Percentiles rank a stretch among this genome's conserved stretches.
phyloP scores from a whole-genome alignment of 2,329 filamentous ascomycete species.

The Ascomycota sp. region DNA sequence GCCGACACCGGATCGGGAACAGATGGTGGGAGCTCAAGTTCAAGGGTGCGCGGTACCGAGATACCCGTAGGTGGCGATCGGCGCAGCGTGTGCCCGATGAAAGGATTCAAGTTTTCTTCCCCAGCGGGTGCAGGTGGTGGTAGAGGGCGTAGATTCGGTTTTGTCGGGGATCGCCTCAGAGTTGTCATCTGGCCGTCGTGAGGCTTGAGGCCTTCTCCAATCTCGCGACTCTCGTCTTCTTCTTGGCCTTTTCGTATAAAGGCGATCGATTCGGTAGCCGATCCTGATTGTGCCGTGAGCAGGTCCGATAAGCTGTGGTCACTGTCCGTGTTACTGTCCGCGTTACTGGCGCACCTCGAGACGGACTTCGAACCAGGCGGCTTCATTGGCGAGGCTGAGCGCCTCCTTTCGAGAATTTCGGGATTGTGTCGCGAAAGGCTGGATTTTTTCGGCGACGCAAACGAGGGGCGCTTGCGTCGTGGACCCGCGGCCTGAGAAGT shows the following conservation, averaged over 20 bases:
- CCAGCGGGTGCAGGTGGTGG: conserved; percentile 19
- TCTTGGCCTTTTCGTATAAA: conserved; percentile 6
- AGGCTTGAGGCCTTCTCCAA: conserved; percentile 2
- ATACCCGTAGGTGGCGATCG: conserved; percentile 13
- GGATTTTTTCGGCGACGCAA: conserved; percentile 45
- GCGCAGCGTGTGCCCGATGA: conserved; percentile 9
- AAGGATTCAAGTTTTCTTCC: conserved; percentile 11
- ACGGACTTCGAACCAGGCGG: conserved; percentile 1
- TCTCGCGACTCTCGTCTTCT: conserved; percentile 4
- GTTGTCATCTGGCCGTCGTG: conserved; percentile 14
- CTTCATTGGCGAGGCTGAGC: conserved; percentile 16
- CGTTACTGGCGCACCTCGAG: conserved; percentile 1
- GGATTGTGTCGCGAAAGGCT: conserved; percentile 42
- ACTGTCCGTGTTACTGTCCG: conserved; percentile 2
- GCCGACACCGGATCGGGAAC: conserved; percentile 30
- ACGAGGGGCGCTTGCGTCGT: conserved; percentile 28
- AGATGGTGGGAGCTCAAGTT: conserved; percentile 44
- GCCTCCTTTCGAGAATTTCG: conserved; percentile 28
- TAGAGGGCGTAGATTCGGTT: conserved; percentile 23
- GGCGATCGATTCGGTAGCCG: conserved; percentile 6
- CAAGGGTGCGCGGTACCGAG: conserved; percentile 14
- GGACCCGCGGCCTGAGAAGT: conserved; percentile 5
- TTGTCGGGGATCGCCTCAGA: conserved; percentile 19
- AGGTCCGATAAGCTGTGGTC: conserved; percentile 9
- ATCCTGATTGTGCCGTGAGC: conserved; percentile 11